Conservation (phyloP, 78 protist genomes). For the Pelomyxa schiedti region DNA sequence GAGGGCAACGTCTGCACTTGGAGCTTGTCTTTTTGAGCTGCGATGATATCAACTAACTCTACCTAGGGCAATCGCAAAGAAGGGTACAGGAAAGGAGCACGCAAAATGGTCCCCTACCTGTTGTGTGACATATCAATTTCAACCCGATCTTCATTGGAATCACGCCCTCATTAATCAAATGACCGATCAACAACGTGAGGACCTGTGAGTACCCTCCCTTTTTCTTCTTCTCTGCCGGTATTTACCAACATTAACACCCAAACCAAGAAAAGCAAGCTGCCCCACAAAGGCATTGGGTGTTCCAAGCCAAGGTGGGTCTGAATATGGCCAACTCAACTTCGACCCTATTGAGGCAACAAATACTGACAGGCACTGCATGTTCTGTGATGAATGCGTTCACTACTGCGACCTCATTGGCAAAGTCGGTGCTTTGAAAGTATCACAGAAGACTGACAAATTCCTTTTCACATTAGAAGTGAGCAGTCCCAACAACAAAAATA, state of each 20-base stretch:
- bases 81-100: slow-evolving; percentile 85
- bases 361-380: slow-evolving; percentile 25
- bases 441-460: slow-evolving; percentile 24
- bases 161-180: slow-evolving; percentile 26
- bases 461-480: slow-evolving; percentile 33
- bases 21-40: slow-evolving; percentile 8
- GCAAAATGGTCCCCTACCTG: slow-evolving; percentile 76
- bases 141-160: slow-evolving; percentile 55
- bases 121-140: slow-evolving; percentile 58
- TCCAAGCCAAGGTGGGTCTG: background rate
- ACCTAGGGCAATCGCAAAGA: slow-evolving; percentile 57
- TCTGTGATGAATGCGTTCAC: slow-evolving; percentile 44
- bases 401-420: slow-evolving; percentile 16
- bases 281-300: no score
- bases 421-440: slow-evolving; percentile 22
- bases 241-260: background rate
- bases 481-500: background rate
- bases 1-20: slow-evolving; percentile 52
- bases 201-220: no score
- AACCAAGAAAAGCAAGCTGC: background rate
- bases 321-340: background rate
- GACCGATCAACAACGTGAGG: slow-evolving; percentile 12
- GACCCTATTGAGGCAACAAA: slow-evolving; percentile 13
- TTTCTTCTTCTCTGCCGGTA: background rate
- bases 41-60: no score